These are phyloP conservation scores for Suillus paluster DNA, from an alignment of 768 basidiomycete genomes.

Conservation along the genomic window DNA sequence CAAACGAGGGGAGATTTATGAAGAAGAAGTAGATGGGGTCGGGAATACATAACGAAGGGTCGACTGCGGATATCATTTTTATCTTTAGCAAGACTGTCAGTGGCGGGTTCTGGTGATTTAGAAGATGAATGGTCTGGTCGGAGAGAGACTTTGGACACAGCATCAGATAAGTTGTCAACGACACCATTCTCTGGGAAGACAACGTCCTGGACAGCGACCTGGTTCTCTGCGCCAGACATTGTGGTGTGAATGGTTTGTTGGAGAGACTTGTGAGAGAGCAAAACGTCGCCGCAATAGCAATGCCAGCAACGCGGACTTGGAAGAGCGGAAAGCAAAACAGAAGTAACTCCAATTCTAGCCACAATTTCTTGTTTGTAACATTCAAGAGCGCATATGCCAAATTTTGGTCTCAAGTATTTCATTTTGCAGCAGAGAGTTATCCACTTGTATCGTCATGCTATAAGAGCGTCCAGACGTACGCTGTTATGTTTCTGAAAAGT, in stretches of 20 bases:
- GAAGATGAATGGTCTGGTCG: slow-evolving; percentile 18
- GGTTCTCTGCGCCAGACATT: slow-evolving; percentile 39
- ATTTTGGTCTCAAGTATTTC: slow-evolving; percentile 71
- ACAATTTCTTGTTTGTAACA: slow-evolving; percentile 10
- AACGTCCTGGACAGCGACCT: not conserved
- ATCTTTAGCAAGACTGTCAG: slow-evolving; percentile 32
- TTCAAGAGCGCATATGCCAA: slow-evolving; percentile 5
- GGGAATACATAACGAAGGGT: slow-evolving; percentile 69
- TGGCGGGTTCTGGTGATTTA: slow-evolving; percentile 17
- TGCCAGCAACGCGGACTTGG: slow-evolving; percentile 17
- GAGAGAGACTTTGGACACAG: slow-evolving; percentile 38
- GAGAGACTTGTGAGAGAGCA: slow-evolving; percentile 12
- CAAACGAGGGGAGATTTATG: slow-evolving; percentile 77
- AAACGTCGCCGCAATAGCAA: slow-evolving; percentile 14
- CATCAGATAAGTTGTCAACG: slow-evolving; percentile 34
- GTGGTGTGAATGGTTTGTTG: slow-evolving; percentile 19
- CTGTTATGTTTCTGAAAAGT: not conserved
- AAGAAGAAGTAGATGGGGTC: slow-evolving; percentile 67
- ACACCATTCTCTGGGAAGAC: slow-evolving; percentile 17
- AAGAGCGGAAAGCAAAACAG: slow-evolving; percentile 23
- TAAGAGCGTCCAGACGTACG: slow-evolving; percentile 71
- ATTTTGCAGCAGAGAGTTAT: slow-evolving; percentile 67
- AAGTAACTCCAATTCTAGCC: slow-evolving; percentile 13
- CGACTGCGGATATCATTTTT: slow-evolving; percentile 31
- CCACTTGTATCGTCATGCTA: slow-evolving; percentile 64